Conservation (phyloP, 2,329 filamentous ascomycete species). For the Triangularia verruculosa region DNA sequence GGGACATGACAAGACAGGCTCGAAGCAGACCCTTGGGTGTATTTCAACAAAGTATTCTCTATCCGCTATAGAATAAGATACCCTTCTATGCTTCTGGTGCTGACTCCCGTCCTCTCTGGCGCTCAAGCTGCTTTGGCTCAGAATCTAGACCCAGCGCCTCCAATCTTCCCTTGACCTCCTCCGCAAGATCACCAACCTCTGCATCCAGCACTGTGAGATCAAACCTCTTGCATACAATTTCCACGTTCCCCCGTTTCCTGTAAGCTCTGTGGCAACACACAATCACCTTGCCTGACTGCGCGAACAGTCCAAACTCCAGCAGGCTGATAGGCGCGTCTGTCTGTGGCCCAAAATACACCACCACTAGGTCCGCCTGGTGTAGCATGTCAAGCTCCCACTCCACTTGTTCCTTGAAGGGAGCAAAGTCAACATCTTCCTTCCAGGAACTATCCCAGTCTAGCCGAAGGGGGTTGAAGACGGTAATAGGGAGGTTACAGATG, state of each 20-base stretch:
- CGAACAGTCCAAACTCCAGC: slow-evolving; percentile 58
- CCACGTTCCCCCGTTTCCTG: slow-evolving; percentile 59
- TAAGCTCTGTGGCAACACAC: slow-evolving; percentile 53
- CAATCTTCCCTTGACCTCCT: slow-evolving; percentile 7
- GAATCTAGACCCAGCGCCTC: neutral
- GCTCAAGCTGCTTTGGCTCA: neutral
- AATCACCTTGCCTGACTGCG: slow-evolving; percentile 43
- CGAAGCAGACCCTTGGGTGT: no score
- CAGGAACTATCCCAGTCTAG: slow-evolving; percentile 55
- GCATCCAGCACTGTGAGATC: slow-evolving; percentile 42
- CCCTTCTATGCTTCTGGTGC: no score
- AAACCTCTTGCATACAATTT: slow-evolving; percentile 52
- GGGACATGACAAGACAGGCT: no score
- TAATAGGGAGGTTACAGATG: slow-evolving; percentile 47
- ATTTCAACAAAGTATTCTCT: no score
- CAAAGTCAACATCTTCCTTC: slow-evolving; percentile 46
- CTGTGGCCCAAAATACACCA: slow-evolving; percentile 53
- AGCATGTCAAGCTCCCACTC: slow-evolving; percentile 61
- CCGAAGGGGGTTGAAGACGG: slow-evolving; percentile 56
- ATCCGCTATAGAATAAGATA: neutral
- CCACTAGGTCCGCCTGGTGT: slow-evolving; percentile 50
- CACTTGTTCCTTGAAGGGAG: slow-evolving; percentile 51
- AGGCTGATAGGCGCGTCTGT: slow-evolving; percentile 57
- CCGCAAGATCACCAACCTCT: slow-evolving; percentile 9
- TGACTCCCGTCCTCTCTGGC: no score